Evolutionary conservation across 2,329 filamentous ascomycete species (phyloP), one percentile per base, ranked within the genome.

Genomic region (Botrytis fabae): DNA sequence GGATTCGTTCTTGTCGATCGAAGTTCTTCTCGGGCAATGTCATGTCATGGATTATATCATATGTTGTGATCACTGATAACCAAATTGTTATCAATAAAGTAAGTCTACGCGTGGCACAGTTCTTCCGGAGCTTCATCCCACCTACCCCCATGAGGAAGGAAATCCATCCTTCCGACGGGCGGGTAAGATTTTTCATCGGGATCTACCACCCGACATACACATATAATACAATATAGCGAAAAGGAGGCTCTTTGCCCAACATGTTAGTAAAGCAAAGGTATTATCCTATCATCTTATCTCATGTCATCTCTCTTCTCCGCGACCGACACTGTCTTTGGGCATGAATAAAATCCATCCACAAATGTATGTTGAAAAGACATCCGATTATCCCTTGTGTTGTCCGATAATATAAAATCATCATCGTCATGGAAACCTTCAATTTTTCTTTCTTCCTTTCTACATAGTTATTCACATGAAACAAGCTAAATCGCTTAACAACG

Each of bases 141-240:
- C 35, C 44, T 46, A 66, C 46, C 32, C 63, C 48, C 25, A 66
- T 66, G 2, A 48, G 28, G 32, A 25, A 38, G 46, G 38, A 57
- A 57, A 68, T 54, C 6, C 48, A 68, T 68, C 64, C 35, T 70
- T 70, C 68, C 68, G 57, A 48, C 32, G 42, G 54, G 16, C 57
- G 42, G 54, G 32, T 54, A 71, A 63, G 44, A 42, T 14, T 28
- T 44, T 51, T 70, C 32, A 62, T 32, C 12, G 38, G 16, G 32
- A 66, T 62, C 12, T 48, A 28, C n/a, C 18, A 70, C 42, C 35
- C 14, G 40, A 38, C 44, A 46, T 40, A 61, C 12, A 51, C 10
- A n/a, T 14, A 12, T n/a, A 20, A 4, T 51, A n/a, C 32, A 60
- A 60, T 59, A 32, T n/a, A 28, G 62, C 25, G 42, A 57, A 59